phyloP scores from a whole-genome alignment of 2,329 filamentous ascomycete genomes.

The Xylaria sp. region DNA sequence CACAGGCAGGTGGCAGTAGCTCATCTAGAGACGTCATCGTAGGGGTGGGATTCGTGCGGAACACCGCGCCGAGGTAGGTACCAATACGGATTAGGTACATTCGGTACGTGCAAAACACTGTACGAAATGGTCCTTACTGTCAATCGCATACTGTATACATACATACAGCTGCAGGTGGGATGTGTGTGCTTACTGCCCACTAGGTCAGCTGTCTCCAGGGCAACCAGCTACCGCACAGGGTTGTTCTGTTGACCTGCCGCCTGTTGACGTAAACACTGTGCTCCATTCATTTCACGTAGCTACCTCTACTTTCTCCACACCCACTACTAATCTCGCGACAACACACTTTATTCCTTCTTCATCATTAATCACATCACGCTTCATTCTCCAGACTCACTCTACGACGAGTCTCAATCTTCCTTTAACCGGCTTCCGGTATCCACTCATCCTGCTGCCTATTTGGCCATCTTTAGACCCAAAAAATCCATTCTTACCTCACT shows the following conservation, averaged over 20 bases:
- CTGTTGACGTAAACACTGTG: not conserved
- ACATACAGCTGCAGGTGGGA: not conserved
- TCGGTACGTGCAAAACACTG: too few relatives aligned
- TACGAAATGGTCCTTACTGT: too few relatives aligned
- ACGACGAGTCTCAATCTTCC: not conserved
- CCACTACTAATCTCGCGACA: not conserved
- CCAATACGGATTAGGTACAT: too few relatives aligned
- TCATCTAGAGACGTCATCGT: too few relatives aligned
- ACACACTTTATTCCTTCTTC: not conserved
- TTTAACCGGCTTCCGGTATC: not conserved
- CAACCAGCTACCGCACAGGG: not conserved
- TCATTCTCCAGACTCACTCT: too few relatives aligned
- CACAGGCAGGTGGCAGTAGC: too few relatives aligned
- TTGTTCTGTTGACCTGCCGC: not conserved
- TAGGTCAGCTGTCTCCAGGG: not conserved
- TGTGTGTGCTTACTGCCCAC: not conserved
- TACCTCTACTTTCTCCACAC: conserved; percentile 2
- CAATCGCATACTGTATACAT: not conserved
- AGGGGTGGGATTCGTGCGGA: too few relatives aligned
- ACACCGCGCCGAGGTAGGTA: too few relatives aligned
- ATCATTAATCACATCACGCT: not conserved
- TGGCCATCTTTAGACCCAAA: not conserved
- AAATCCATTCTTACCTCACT: not conserved
- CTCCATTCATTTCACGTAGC: not conserved
- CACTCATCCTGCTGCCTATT: conserved; percentile 2